Base-by-base conservation (phyloP, 768 basidiomycete genomes). In the Rhizopogon sp. region DNA sequence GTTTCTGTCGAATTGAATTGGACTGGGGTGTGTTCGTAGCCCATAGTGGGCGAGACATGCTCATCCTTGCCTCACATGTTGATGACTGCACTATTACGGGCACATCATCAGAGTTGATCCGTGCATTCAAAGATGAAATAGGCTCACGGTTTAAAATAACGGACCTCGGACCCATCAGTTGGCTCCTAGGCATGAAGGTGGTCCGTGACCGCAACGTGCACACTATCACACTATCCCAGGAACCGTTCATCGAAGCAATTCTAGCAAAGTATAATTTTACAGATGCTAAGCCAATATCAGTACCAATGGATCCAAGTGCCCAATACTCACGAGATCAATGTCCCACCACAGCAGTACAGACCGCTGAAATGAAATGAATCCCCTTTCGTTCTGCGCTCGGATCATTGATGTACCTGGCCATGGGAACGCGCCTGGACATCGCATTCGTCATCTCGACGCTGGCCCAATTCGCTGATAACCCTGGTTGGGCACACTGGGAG, bases 181-280 rank as follows among this genome's bases (percentile, higher is more conserved):
- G 57, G 62, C 31, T 63, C 0, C 46, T 63, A 0, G 17, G 55
- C 0, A 58, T 62, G 50, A 54, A 60, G 13, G 57, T 62, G 0
- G 58, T 16, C 0, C 2, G 14, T 0, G 25, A 61, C 25, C n/a
- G 16, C 0, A 52, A 59, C 0, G 39, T 50, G 3, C n/a, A n/a
- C n/a, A n/a, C n/a, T n/a, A n/a, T n/a, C n/a, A n/a, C n/a, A n/a
- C 2, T 58, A 0, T 58, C 46, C 0, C 55, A 61, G 13, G 43
- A 59, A 13, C 22, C 45, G 0, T 59, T 53, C 9, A 22, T 59
- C 5, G 31, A 59, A 0, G 40, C 53, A 0, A 60, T 60, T 3
- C 6, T 58, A 0, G 1, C 16, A 0, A 58, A 60, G 13, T 60
- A 53, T 56, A 39, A 51, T 1, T n/a, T n/a, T n/a, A n/a, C n/a